These are phyloP conservation scores for Salvia sclarea DNA, from an alignment of 305 asterid species.

Conservation along the genomic window DNA sequence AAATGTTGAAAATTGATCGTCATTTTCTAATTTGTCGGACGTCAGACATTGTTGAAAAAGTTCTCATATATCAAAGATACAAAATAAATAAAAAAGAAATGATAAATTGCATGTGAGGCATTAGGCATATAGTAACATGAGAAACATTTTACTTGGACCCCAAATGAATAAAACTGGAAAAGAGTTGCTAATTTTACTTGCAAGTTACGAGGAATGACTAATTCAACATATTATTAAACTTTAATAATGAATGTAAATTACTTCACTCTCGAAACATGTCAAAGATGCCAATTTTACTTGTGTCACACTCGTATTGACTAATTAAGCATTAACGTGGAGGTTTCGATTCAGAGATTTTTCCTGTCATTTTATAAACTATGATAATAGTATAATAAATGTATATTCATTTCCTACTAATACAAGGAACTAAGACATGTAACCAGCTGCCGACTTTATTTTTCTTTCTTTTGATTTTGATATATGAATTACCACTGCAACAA, in stretches of 20 bases:
- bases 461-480: background rate
- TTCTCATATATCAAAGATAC: too few relatives aligned
- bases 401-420: background rate
- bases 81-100: too few relatives aligned
- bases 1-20: too few relatives aligned
- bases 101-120: too few relatives aligned
- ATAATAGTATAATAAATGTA: background rate
- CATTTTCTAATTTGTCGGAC: too few relatives aligned
- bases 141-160: background rate
- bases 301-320: conserved; percentile 19
- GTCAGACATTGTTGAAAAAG: too few relatives aligned
- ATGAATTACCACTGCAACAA: background rate
- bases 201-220: background rate
- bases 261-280: background rate
- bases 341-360: background rate
- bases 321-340: background rate
- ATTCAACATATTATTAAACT: background rate
- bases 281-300: background rate
- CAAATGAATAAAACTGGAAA: background rate
- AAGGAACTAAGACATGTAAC: background rate
- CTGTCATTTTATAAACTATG: background rate
- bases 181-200: background rate
- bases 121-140: too few relatives aligned
- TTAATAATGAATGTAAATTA: background rate
- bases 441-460: too few relatives aligned